Conservation (phyloP, 1,139 yeast species). For the Geotrichum cucujoidarum region DNA sequence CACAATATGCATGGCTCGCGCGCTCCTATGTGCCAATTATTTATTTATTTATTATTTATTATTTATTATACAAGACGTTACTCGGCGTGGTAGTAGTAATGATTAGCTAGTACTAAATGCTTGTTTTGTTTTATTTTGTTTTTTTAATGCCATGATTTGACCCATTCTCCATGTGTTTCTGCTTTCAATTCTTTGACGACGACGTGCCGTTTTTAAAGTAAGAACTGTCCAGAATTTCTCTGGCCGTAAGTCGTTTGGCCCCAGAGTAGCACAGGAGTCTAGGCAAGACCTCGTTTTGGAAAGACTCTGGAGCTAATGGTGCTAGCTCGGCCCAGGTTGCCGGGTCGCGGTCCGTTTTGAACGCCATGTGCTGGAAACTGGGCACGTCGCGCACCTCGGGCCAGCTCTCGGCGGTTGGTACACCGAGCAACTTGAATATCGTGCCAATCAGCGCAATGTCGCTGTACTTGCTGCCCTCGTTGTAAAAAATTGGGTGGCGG, state of each 20-base stretch:
- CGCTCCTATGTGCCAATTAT: too few relatives aligned
- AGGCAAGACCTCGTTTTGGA: slow-evolving; percentile 29
- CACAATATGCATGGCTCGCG: too few relatives aligned
- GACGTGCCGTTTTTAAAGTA: slow-evolving; percentile 1
- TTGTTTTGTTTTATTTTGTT: too few relatives aligned
- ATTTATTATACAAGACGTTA: too few relatives aligned
- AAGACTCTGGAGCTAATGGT: slow-evolving; percentile 36
- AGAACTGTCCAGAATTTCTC: slow-evolving; percentile 23
- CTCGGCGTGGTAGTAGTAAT: too few relatives aligned
- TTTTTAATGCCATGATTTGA: too few relatives aligned
- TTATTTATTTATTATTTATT: too few relatives aligned
- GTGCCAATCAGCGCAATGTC: slow-evolving; percentile 63
- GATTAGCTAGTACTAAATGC: too few relatives aligned
- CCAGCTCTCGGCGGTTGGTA: slow-evolving; percentile 54
- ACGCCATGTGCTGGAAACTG: slow-evolving; percentile 41
- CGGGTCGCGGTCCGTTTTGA: slow-evolving; percentile 35
- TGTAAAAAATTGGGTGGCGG: slow-evolving; percentile 23
- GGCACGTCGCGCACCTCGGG: slow-evolving; percentile 41
- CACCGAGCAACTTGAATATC: slow-evolving; percentile 64
- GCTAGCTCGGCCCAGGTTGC: slow-evolving; percentile 33
- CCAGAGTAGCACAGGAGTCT: slow-evolving; percentile 43
- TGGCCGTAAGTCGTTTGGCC: slow-evolving; percentile 37
- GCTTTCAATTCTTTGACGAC: too few relatives aligned
- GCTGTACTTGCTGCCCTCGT: slow-evolving; percentile 36
- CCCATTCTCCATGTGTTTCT: too few relatives aligned